Percentiles rank a stretch among this genome's conserved stretches.
Evolutionary conservation across 495 filamentous ascomycete species (phyloP).

Genomic region (Aspergillus sclerotiicarbonarius): DNA sequence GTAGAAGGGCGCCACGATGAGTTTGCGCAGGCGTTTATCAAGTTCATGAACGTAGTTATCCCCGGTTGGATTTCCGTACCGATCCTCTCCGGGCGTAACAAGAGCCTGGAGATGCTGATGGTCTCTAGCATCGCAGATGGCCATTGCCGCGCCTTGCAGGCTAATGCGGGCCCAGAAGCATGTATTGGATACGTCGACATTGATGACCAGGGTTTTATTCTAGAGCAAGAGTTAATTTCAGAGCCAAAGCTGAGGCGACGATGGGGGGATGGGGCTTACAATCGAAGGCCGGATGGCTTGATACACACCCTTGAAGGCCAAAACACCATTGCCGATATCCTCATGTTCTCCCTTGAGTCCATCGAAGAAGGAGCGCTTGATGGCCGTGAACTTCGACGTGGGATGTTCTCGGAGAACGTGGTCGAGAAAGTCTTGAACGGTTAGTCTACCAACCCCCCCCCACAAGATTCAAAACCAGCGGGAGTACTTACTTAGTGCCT

Average conservation of each 20-base stretch:
- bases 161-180: conserved; percentile 39
- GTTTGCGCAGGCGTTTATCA: conserved; percentile 53
- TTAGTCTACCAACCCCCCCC: conserved; percentile 23
- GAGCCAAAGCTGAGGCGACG: neutral
- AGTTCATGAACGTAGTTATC: conserved; percentile 23
- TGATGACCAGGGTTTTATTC: conserved; percentile 63
- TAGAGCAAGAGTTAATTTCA: conserved; percentile 23
- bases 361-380: conserved; percentile 78
- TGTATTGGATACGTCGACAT: conserved; percentile 62
- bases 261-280: conserved; percentile 36
- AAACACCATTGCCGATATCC: conserved; percentile 56
- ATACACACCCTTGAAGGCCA: conserved; percentile 53
- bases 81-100: conserved; percentile 19
- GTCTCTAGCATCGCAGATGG: conserved; percentile 21
- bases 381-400: conserved; percentile 55
- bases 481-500: conserved; percentile 65
- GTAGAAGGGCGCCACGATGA: conserved; percentile 67
- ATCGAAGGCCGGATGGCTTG: conserved; percentile 68
- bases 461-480: neutral
- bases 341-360: conserved; percentile 28
- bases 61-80: conserved; percentile 22
- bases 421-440: conserved; percentile 68
- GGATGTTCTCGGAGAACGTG: conserved; percentile 80
- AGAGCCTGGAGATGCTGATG: conserved; percentile 23
- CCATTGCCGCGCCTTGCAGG: conserved; percentile 31